Evolutionary conservation across 768 basidiomycete genomes (phyloP), one percentile per base, ranked within the genome.

Genomic region (Russula sp.): DNA sequence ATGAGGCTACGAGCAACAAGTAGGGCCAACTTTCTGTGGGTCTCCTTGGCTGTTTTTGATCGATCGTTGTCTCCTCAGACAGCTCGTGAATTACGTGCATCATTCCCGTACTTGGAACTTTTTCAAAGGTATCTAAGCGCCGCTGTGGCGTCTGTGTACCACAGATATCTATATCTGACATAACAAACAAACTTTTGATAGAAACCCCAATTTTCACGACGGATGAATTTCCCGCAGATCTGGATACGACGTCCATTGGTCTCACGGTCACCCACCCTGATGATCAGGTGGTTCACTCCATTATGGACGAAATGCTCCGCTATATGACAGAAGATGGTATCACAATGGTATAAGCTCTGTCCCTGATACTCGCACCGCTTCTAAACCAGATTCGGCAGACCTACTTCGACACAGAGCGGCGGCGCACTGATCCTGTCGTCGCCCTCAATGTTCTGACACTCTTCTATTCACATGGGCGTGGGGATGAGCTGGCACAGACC

Each of bases 271-370:
- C 77, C 34, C 63, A 69, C 60, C 72, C 62, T 10, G 69, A 71
- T 56, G 70, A 72, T 22, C 71, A 69, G 13, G 67, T 77, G 11
- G 74, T 76, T 2, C 69, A 72, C 40, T 75, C 77, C 2, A 75
- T 84, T 9, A 79, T 86, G 77, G 78, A 84, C 67, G 81, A 85
- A 60, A 85, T 85, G 78, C 75, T 85, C 3, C 70, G 78, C 40
- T 81, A 81, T 61, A 67, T 76, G 8, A 77, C 80, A 56, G 66
- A 72, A 9, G 82, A 85, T 63, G 81, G 80, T 20, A 84, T 85
- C 57, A 60, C 66, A n/a, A 69, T 69, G 65, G 73, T 74, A 45
- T 39, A 16, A 54, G 54, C 16, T 1, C 22, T 11, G 6, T 42
- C 44, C 31, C 32, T 27, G 10, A 11, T 10, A 10, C n/a, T 1